Evolutionary conservation across 805 yeast species (phyloP).

Genomic region (Wickerhamiella parazyma): DNA sequence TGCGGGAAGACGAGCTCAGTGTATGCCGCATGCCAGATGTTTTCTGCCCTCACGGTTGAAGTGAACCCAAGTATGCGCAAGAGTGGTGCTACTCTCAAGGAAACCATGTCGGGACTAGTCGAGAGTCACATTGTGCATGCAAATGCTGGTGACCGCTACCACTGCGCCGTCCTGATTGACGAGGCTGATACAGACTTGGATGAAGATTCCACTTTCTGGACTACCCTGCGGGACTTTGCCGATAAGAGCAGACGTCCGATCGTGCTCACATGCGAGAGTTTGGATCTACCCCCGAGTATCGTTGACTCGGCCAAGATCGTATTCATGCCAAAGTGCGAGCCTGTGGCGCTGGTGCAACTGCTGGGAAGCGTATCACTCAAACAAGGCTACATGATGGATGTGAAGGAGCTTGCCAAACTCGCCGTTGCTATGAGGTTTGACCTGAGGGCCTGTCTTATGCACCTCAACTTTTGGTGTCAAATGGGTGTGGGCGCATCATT

Average conservation of each 20-base stretch:
- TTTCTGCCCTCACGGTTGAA: conserved; percentile 66
- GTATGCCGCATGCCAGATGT: conserved; percentile 47
- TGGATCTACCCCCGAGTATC: conserved; percentile 12
- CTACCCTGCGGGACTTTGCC: conserved; percentile 47
- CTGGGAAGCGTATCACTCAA: conserved; percentile 24
- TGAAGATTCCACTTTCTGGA: conserved; percentile 73
- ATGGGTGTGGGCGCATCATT: conserved; percentile 24
- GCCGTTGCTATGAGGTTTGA: conserved; percentile 19
- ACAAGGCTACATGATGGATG: conserved; percentile 26
- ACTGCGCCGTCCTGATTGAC: conserved; percentile 65
- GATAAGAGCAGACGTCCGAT: conserved; percentile 55
- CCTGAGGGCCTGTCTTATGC: conserved; percentile 20
- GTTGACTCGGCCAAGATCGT: conserved; percentile 26
- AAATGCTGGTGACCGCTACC: conserved; percentile 23
- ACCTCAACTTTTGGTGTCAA: conserved; percentile 27
- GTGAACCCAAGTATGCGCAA: conserved; percentile 63
- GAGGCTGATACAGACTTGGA: conserved; percentile 75
- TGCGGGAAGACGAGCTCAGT: conserved; percentile 68
- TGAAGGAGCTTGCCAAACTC: conserved; percentile 14
- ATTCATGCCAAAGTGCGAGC: conserved; percentile 19
- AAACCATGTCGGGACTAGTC: conserved; percentile 58
- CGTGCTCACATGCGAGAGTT: conserved; percentile 47
- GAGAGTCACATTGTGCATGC: conserved; percentile 67
- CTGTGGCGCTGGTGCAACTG: conserved; percentile 17
- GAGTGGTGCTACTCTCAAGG: conserved; percentile 54